phyloP scores from a whole-genome alignment of 306 rosid species.

The Cucurbita pepo region DNA sequence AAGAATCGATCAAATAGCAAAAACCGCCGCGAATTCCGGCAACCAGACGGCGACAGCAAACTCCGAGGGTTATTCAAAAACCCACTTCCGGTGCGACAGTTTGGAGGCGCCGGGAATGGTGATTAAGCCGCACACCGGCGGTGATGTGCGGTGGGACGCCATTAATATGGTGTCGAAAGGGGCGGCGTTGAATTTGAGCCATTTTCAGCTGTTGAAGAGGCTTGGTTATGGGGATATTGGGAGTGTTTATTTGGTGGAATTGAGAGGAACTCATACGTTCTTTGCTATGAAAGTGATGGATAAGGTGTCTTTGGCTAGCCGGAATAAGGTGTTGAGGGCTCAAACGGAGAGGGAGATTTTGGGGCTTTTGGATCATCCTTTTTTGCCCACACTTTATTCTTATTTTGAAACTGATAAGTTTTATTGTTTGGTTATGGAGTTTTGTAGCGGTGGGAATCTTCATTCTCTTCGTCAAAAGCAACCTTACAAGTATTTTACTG shows the following conservation, averaged over 20 bases:
- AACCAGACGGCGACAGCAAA: background rate
- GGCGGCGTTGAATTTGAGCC: background rate
- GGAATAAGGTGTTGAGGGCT: constrained; percentile 2
- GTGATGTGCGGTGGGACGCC: constrained; percentile 2
- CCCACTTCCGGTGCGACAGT: background rate
- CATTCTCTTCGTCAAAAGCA: constrained; percentile 11
- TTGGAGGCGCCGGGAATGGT: background rate
- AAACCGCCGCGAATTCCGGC: background rate
- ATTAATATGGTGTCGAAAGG: constrained; percentile 7
- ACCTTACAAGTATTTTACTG: constrained; percentile 5
- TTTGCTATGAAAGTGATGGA: constrained; percentile 14
- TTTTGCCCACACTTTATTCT: constrained; percentile 4
- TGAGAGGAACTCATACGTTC: background rate
- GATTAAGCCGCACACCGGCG: constrained; percentile 3
- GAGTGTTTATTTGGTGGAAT: constrained; percentile 2
- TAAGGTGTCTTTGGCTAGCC: constrained; percentile 2
- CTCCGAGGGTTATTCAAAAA: background rate
- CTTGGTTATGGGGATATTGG: constrained; percentile 8
- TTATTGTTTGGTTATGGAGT: constrained; percentile 11
- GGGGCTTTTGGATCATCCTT: constrained; percentile 5
- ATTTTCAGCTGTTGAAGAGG: constrained; percentile 6
- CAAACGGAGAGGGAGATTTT: constrained; percentile 8
- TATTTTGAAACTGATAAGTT: constrained; percentile 11
- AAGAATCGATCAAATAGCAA: background rate
- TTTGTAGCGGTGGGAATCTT: constrained; percentile 7